Evolutionary conservation across 208 protist species (phyloP), one percentile per base, ranked within the genome.

Genomic region (Angomonas ambiguus): DNA sequence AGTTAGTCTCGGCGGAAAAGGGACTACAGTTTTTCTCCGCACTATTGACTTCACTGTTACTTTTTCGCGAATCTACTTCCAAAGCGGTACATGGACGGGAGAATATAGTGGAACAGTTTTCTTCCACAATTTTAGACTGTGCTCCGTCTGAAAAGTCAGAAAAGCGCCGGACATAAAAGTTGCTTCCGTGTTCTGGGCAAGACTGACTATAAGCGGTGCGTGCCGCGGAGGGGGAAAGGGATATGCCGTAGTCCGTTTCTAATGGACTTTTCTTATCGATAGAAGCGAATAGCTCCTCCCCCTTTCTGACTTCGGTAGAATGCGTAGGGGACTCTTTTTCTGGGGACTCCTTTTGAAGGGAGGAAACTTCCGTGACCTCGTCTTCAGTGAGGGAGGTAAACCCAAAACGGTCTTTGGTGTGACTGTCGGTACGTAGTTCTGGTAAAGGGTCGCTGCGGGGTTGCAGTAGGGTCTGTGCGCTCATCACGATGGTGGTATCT

Each of bases 401-500:
- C n/a, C n/a, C n/a, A n/a, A n/a, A n/a, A n/a, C n/a, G n/a, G n/a
- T n/a, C n/a, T n/a, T n/a, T n/a, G n/a, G n/a, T n/a, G n/a, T n/a
- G n/a, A n/a, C n/a, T n/a, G n/a, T n/a, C n/a, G n/a, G n/a, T n/a
- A n/a, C n/a, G n/a, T n/a, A n/a, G n/a, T n/a, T n/a, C n/a, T 20
- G 27, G 51, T 3, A 4, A 30, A 2, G 51, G 51, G 13, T 31
- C 16, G 3, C 5, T 31, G 25, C 2, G 13, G 13, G 51, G 22
- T n/a, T 3, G 51, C 2, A 68, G 69, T n/a, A 80, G 51, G 11
- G 74, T 42, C 13, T 80, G 74, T 51, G 58, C 69, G 33, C 64
- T 72, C 28, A 80, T 48, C 24, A 80, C 62, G 31, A 80, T 49
- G 11, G 74, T 70, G 0, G 74, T 70, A n/a, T 78, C 68, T 18